These are phyloP conservation scores for Hibiscus mutabilis DNA, from an alignment of 345 rosid genomes.

Conservation along the genomic window DNA sequence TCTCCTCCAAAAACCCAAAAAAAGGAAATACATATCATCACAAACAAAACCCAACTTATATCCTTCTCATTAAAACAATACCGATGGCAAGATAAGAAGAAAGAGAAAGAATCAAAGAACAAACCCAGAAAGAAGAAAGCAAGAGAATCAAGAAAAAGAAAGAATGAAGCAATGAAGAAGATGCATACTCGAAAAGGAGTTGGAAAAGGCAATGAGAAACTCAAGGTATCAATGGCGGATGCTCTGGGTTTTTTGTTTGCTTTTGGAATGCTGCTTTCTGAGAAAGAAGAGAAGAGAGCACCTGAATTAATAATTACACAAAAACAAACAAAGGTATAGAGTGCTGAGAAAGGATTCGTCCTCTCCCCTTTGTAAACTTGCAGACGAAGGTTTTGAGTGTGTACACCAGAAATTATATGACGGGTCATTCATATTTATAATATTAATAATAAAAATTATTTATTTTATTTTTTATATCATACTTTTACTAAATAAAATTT, in stretches of 20 bases:
- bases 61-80: not conserved
- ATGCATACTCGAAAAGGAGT: not conserved
- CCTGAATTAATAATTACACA: not conserved
- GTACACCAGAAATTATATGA: too few species aligned
- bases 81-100: not conserved
- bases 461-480: too few species aligned
- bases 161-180: not conserved
- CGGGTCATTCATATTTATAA: too few species aligned
- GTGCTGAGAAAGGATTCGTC: too few species aligned
- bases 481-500: too few species aligned
- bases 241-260: not conserved
- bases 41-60: not conserved
- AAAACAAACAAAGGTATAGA: too few species aligned
- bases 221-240: not conserved
- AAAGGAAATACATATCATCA: not conserved
- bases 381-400: too few species aligned
- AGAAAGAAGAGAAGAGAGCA: not conserved
- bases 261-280: not conserved
- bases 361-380: too few species aligned
- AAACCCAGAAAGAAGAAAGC: not conserved
- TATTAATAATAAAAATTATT: too few species aligned
- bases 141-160: not conserved
- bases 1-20: not conserved
- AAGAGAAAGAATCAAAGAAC: not conserved
- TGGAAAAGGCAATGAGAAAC: not conserved